Conservation (phyloP, 495 filamentous ascomycete genomes). For the Aspergillus cavernicola region DNA sequence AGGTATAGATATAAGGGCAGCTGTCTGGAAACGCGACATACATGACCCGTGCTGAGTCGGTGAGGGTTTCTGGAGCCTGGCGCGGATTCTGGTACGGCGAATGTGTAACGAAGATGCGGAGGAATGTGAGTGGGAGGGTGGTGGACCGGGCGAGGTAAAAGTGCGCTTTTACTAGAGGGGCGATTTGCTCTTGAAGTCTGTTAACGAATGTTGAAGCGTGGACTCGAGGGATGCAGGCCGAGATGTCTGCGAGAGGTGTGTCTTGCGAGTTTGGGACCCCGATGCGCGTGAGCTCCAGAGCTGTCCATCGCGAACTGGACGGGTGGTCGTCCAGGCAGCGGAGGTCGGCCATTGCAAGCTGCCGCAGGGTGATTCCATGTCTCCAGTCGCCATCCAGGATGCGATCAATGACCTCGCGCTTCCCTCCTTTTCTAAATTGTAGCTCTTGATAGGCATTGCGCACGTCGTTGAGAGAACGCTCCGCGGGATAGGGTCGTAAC, state of each 20-base stretch:
- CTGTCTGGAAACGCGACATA: constrained; percentile 78
- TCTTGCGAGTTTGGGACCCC: constrained; percentile 6
- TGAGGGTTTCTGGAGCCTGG: constrained; percentile 39
- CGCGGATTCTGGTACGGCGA: constrained; percentile 63
- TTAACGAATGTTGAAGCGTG: constrained; percentile 71
- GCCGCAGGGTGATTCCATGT: constrained; percentile 68
- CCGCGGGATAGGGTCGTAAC: constrained; percentile 57
- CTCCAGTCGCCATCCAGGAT: constrained; percentile 82
- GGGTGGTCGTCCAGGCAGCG: constrained; percentile 77
- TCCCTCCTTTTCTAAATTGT: constrained; percentile 58
- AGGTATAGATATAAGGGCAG: constrained; percentile 70
- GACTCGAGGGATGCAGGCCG: constrained; percentile 60
- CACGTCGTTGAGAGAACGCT: constrained; percentile 57
- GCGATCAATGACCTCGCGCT: constrained; percentile 70
- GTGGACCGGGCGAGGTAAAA: constrained; percentile 67
- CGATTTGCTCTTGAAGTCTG: constrained; percentile 65
- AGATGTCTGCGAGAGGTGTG: constrained; percentile 31
- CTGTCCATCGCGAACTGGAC: constrained; percentile 68
- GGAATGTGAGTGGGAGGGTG: constrained; percentile 59
- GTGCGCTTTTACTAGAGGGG: constrained; percentile 74
- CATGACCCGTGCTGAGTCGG: constrained; percentile 57
- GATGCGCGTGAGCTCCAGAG: constrained; percentile 54
- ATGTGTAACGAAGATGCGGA: constrained; percentile 72
- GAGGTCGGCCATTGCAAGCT: constrained; percentile 76
- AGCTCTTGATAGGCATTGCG: constrained; percentile 57